These are phyloP conservation scores for Suhomyces ambrosiae DNA, from an alignment of 1,139 yeast species.

Conservation along the genomic window DNA sequence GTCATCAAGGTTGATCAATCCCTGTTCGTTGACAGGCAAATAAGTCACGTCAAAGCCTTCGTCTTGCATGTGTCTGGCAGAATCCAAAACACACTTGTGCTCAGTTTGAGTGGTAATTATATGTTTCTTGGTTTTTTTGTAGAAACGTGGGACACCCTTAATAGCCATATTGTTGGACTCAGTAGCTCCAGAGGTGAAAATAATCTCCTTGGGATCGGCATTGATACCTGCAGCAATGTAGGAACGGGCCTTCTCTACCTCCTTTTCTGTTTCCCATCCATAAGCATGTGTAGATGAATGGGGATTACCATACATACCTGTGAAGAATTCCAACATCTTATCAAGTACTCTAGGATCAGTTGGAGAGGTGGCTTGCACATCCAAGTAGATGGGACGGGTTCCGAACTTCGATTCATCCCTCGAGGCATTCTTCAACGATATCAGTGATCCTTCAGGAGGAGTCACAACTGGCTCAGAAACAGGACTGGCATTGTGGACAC, in stretches of 20 bases:
- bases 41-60: slow-evolving; percentile 97
- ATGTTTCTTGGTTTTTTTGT: slow-evolving; percentile 85
- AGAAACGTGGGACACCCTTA: slow-evolving; percentile 94
- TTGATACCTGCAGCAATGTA: slow-evolving; percentile 80
- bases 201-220: slow-evolving; percentile 96
- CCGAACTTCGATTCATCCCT: slow-evolving; percentile 54
- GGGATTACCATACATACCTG: slow-evolving; percentile 96
- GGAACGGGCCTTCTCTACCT: slow-evolving; percentile 83
- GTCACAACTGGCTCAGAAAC: slow-evolving; percentile 21
- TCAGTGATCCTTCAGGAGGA: slow-evolving; percentile 48
- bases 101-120: slow-evolving; percentile 96
- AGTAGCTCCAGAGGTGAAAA: slow-evolving; percentile 97
- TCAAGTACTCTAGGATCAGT: slow-evolving; percentile 96
- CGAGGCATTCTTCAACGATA: slow-evolving; percentile 47
- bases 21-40: slow-evolving; percentile 79
- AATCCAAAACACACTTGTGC: slow-evolving; percentile 96
- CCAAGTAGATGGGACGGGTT: slow-evolving; percentile 86
- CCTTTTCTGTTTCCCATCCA: slow-evolving; percentile 98
- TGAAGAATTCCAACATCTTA: slow-evolving; percentile 87
- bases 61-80: slow-evolving; percentile 91
- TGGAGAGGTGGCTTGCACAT: slow-evolving; percentile 97
- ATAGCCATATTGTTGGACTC: slow-evolving; percentile 93
- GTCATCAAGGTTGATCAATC: slow-evolving; percentile 75
- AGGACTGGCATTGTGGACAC: slow-evolving; percentile 24
- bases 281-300: slow-evolving; percentile 97